Conservation (phyloP, 2,329 filamentous ascomycete genomes). For the Orbilia quercus region DNA sequence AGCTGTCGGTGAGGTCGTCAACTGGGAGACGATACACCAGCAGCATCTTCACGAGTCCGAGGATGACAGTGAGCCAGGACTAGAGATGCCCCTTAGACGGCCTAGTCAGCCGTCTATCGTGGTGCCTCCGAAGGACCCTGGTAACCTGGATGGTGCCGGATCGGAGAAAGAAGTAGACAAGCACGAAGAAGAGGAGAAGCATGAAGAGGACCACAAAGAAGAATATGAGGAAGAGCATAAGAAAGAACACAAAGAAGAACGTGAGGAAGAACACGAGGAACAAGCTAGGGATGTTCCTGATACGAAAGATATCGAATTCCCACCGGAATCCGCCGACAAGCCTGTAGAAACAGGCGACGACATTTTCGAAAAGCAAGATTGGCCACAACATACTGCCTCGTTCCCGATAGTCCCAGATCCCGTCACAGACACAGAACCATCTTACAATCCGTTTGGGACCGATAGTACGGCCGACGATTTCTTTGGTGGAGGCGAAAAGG, state of each 20-base stretch:
- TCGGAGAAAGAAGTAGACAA: not conserved
- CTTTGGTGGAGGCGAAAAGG: conserved; percentile 22
- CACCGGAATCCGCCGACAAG: conserved; percentile 25
- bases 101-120: conserved; percentile 9
- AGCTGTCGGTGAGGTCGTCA: conserved; percentile 31
- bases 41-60: conserved; percentile 34
- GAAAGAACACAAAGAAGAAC: too few species aligned
- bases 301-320: conserved; percentile 52
- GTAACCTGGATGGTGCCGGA: conserved; percentile 6
- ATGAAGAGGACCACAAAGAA: not conserved
- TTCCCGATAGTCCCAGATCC: conserved; percentile 45
- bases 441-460: conserved; percentile 38
- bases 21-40: conserved; percentile 52
- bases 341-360: conserved; percentile 28
- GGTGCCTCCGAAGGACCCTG: not conserved
- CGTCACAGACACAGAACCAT: not conserved
- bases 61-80: conserved; percentile 33
- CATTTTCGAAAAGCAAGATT: conserved; percentile 31
- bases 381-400: conserved; percentile 39
- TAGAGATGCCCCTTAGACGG: conserved; percentile 30
- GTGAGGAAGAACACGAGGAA: not conserved
- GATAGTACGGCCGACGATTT: conserved; percentile 40
- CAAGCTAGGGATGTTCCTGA: conserved; percentile 28
- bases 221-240: too few species aligned
- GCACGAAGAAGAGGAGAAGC: too few species aligned